Conservation (phyloP, 768 basidiomycete species). For the Amanita molliuscula region DNA sequence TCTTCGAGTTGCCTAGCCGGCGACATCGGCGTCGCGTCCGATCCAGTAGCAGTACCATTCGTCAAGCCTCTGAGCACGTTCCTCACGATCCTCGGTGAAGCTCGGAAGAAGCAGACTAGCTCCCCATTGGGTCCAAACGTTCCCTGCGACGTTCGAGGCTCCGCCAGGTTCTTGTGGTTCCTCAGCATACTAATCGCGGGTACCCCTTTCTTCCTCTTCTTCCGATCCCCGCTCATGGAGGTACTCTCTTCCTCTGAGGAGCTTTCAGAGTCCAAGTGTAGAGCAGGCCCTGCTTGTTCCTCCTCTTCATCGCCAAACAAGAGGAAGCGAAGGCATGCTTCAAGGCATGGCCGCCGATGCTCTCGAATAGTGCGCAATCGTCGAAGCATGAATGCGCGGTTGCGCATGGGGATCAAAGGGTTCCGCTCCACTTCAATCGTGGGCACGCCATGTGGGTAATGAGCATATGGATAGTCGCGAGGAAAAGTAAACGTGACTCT, state of each 20-base stretch:
- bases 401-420: constrained; percentile 67
- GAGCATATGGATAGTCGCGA: constrained; percentile 59
- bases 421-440: constrained; percentile 77
- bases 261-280: constrained; percentile 44
- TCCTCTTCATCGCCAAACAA: constrained; percentile 60
- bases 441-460: constrained; percentile 56
- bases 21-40: not conserved
- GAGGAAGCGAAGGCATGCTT: constrained; percentile 74
- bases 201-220: constrained; percentile 32
- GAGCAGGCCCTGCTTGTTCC: constrained; percentile 26
- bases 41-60: constrained; percentile 26
- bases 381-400: constrained; percentile 69
- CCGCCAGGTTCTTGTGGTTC: constrained; percentile 69
- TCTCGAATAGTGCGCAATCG: constrained; percentile 66
- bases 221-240: not conserved
- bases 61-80: constrained; percentile 40
- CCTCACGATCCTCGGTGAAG: constrained; percentile 63
- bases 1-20: constrained; percentile 8
- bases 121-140: constrained; percentile 86
- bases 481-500: constrained; percentile 79
- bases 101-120: constrained; percentile 78
- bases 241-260: constrained; percentile 36
- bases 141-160: constrained; percentile 80
- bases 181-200: constrained; percentile 39
- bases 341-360: constrained; percentile 71